A percentile compares a stretch with the other conserved stretches of the same genome.
Conservation (phyloP, 2,329 filamentous ascomycete genomes). For the Zasmidium citrigriseum region DNA sequence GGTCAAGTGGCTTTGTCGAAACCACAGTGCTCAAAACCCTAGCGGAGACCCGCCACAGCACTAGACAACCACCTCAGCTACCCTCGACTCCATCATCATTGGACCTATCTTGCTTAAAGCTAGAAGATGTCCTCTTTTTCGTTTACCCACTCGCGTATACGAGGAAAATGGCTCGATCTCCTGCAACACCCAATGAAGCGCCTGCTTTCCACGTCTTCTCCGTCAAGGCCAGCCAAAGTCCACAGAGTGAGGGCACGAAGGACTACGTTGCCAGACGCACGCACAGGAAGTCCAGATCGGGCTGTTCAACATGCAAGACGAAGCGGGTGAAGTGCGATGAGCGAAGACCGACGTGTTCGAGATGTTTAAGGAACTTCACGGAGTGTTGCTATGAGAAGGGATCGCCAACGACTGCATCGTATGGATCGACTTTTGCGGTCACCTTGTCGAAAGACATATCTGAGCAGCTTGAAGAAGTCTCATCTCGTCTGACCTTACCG, state of each 20-base stretch:
- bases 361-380: neutral
- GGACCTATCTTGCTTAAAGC: neutral
- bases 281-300: neutral
- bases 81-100: too few relatives aligned
- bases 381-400: neutral
- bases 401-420: neutral
- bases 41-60: too few relatives aligned
- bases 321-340: constrained; percentile 7
- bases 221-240: neutral
- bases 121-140: neutral
- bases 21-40: too few relatives aligned
- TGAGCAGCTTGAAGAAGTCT: neutral
- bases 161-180: neutral
- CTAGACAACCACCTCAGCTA: too few relatives aligned
- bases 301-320: constrained; percentile 3
- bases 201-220: constrained; percentile 15
- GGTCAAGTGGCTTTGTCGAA: too few relatives aligned
- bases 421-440: neutral
- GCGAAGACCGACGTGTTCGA: neutral
- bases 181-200: neutral
- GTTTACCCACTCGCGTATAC: neutral
- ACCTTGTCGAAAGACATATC: neutral
- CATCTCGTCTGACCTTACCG: neutral
- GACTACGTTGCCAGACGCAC: neutral
- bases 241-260: neutral